Evolutionary conservation across 305 asterid genomes (phyloP), one percentile per base, ranked within the genome.

Genomic region (Solanum hybrid): DNA sequence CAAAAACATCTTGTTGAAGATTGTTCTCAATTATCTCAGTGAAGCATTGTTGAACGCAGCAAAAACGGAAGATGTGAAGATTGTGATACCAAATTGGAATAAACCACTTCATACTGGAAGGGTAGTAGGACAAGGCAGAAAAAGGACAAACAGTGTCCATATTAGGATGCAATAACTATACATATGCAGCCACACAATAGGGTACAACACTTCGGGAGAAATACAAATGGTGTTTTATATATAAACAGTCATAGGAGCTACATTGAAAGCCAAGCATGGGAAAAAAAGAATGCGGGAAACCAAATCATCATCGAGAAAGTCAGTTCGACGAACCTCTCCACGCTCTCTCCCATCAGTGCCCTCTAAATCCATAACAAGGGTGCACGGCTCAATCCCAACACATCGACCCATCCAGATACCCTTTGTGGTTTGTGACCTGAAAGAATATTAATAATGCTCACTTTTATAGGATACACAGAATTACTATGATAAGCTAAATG

Each of bases 271-370:
- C 75, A 84, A 51, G 75, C 87, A 84, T 84, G 87, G 42, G 73
- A 3, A 4, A 51, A 82, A 45, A 84, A 6, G 75, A 84, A 32
- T 29, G 72, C 2, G 19, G 42, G 75, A 31, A 56, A 85, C n/a
- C n/a, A 85, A 85, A 85, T 85, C 76, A 85, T 85, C 88, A 90
- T 80, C 71, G 80, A 78, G 81, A 64, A 89, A 80, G 90, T 38
- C 34, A 69, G 85, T 37, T 78, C 73, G 69, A 79, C 84, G 86
- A 75, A 97, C 99, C 99, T 97, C 99, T 94, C 99, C 99, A 85
- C 99, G 94, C 92, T 97, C 99, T 94, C 99, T 95, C 93, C 99
- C 99, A 95, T 97, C 99, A 36, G 98, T 96, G 88, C 99, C 99
- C 96, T 97, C 99, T 76, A 97, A 93, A 91, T 97, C 99, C 99